Base-by-base conservation (phyloP, 2,329 filamentous ascomycete species). In the Sarocladiaceae sp. region DNA sequence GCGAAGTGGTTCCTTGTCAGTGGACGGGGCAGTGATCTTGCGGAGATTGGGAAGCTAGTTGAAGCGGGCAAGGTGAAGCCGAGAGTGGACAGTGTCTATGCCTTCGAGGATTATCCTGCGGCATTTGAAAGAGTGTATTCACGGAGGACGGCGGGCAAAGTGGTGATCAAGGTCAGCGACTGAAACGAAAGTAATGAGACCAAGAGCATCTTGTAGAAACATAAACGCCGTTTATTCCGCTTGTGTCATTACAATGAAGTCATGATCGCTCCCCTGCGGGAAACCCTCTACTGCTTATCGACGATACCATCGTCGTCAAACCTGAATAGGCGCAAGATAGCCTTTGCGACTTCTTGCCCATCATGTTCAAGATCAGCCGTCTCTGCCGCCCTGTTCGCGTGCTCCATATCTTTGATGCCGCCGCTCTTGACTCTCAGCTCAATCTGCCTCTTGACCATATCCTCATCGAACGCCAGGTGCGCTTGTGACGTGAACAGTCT, bases 401-500 rank as follows among this genome's bases (percentile, higher is more conserved):
- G 70, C 24, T 74, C 74, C 45, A 82, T 69, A 44, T 78, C 72
- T 51, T 86, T 79, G 6, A 88, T 72, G 0, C 82, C 82, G 18
- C 69, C 69, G 35, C 69, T 65, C 33, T 78, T 66, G 47, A 83
- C 69, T 48, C 85, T 69, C 53, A 72, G 67, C 50, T 73, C 68
- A 41, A 89, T 66, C 45, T 90, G 63, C 48, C 83, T 74, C 39
- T 65, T 70, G 44, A 88, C 76, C 57, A 90, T 88, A 21, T 79
- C 75, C 52, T 76, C 70, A 18, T 74, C 82, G 58, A 89, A 90
- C 48, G 89, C 87, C 1, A 88, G 78, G 58, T 93, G 87, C 0
- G 85, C 87, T 64, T 93, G 87, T 2, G 89, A 74, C 0, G 84
- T 82, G 46, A 93, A 82, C 16, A 88, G 64, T 18, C 74, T 70